phyloP scores from a whole-genome alignment of 352 stramenopile species.

The Phytophthora kernoviae region DNA sequence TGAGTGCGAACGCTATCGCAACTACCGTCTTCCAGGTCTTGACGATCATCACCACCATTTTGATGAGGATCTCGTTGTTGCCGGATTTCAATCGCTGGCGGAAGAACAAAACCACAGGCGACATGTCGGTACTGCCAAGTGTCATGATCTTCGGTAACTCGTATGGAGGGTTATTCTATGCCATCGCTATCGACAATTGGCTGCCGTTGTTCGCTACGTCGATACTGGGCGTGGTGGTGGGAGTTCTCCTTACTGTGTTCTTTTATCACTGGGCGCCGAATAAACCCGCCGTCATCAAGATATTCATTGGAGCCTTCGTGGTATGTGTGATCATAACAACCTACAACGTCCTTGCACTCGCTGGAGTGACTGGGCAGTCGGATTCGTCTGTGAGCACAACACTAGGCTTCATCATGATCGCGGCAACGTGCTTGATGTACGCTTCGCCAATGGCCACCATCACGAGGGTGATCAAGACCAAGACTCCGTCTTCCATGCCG shows the following conservation, averaged over 20 bases:
- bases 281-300: slow-evolving; percentile 8
- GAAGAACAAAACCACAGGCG: slow-evolving; percentile 25
- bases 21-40: slow-evolving; percentile 13
- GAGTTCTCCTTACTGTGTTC: slow-evolving; percentile 15
- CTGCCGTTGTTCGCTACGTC: slow-evolving; percentile 32
- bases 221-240: slow-evolving; percentile 22
- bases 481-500: slow-evolving; percentile 26
- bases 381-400: slow-evolving; percentile 24
- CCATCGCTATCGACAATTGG: slow-evolving; percentile 20
- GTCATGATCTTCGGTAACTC: slow-evolving; percentile 36
- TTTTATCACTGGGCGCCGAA: slow-evolving; percentile 25
- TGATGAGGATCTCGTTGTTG: slow-evolving; percentile 35
- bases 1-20: slow-evolving; percentile 1
- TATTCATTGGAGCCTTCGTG: slow-evolving; percentile 3
- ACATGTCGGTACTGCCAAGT: slow-evolving; percentile 29
- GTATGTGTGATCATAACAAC: slow-evolving; percentile 25
- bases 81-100: slow-evolving; percentile 36
- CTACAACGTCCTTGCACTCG: slow-evolving; percentile 35
- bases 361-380: slow-evolving; percentile 25
- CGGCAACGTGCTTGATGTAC: slow-evolving; percentile 50
- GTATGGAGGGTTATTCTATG: slow-evolving; percentile 31
- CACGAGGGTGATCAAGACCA: slow-evolving; percentile 27
- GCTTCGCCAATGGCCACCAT: slow-evolving; percentile 60
- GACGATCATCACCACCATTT: slow-evolving; percentile 38
- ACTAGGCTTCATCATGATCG: slow-evolving; percentile 49